Evolutionary conservation across 257 asterid species (phyloP).

Genomic region (Petrea volubilis): DNA sequence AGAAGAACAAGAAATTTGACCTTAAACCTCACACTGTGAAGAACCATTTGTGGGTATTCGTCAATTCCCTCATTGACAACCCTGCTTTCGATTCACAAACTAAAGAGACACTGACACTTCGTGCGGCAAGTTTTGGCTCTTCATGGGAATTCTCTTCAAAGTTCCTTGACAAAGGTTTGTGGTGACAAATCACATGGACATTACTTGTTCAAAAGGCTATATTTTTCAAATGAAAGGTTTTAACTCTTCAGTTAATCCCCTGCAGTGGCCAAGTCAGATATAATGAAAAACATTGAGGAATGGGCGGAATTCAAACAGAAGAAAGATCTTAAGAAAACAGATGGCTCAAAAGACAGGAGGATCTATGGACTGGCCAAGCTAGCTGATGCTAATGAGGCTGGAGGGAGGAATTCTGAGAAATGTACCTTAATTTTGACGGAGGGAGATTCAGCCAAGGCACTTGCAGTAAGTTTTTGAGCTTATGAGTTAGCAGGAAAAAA

Average conservation of each 20-base stretch:
- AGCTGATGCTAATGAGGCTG: constrained; percentile 92
- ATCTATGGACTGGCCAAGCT: constrained; percentile 70
- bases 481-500: not conserved
- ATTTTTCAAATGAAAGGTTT: constrained; percentile 3
- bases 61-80: constrained; percentile 96
- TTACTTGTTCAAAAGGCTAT: constrained; percentile 13
- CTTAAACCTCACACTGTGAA: constrained; percentile 80
- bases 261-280: constrained; percentile 86
- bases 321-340: constrained; percentile 93
- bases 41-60: constrained; percentile 95
- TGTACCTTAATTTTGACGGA: constrained; percentile 96
- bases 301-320: constrained; percentile 95
- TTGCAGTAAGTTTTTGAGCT: constrained; percentile 65
- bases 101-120: constrained; percentile 91
- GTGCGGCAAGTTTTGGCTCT: constrained; percentile 88
- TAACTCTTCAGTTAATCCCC: not conserved
- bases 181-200: not conserved
- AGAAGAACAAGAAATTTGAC: constrained; percentile 71
- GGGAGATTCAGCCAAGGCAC: constrained; percentile 99
- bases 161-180: constrained; percentile 78
- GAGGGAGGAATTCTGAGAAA: constrained; percentile 75
- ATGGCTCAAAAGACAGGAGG: constrained; percentile 70
- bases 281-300: constrained; percentile 79
- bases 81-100: constrained; percentile 99
- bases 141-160: constrained; percentile 78